Base-by-base conservation (phyloP, 2,329 filamentous ascomycete genomes). In the Bipolaris bicolor region DNA sequence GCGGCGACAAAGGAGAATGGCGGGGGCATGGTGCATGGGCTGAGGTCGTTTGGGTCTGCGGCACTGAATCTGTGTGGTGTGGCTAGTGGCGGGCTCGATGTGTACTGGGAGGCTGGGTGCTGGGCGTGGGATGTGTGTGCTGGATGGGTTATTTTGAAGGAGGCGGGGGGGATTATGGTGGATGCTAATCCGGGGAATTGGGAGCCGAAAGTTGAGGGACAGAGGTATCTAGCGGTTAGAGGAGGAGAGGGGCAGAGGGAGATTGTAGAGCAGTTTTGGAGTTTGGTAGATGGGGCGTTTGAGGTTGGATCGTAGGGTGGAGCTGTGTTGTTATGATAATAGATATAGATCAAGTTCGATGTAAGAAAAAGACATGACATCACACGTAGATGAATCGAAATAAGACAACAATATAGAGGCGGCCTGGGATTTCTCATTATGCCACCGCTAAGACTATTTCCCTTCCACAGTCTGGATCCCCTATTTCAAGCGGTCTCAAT, bases 71-170 rank as follows among this genome's bases (percentile, higher is more conserved):
- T 93, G 16, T 91, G 89, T 55, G 84, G 82, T 37, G 88, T 91
- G 3, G 90, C 90, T 2, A 84, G 86, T 9, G 90, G 90, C 0
- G 83, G 87, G 73, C 66, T 91, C 24, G 90, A 94, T 72, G 68
- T 86, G 20, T 94, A 91, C 73, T 94, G 90, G 90, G 90, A 94
- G 77, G 90, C 88, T 36, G 90, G 91, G 0, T 92, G 89, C 75
- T 94, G 90, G 85, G 89, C 90, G 1, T 94, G 90, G 90, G 90
- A 94, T 73, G 90, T 94, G 2, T 91, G 89, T 70, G 91, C 91
- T 5, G 90, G 88, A 0, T 93, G 90, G 90, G 86, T 88, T 56
- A 88, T 94, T 58, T 78, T 94, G 24, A 78, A 80, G 29, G 90
- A 94, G 79, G 89, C 90, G 0, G 91, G 90, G 0, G 90, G 90